Conservation (phyloP, 306 rosid genomes). For the Pachyrhizus erosus region DNA sequence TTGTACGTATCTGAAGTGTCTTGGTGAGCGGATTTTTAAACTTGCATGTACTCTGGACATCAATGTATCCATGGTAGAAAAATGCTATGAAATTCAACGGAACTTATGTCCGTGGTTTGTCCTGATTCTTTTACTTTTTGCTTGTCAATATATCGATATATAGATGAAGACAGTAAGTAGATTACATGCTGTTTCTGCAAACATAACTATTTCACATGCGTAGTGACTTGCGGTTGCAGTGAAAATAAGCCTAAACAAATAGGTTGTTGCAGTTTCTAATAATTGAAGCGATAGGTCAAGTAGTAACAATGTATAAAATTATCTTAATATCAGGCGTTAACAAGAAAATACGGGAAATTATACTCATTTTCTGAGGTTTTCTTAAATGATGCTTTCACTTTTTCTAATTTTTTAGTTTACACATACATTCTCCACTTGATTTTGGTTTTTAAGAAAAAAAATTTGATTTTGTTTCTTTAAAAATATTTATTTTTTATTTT, state of each 20-base stretch:
- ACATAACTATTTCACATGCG: background rate
- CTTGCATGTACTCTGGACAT: constrained; percentile 36
- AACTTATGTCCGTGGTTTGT: constrained; percentile 11
- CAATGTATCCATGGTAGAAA: background rate
- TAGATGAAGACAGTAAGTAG: background rate
- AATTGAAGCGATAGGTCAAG: background rate
- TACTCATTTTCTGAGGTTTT: background rate
- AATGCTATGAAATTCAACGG: constrained; percentile 19
- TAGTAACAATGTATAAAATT: background rate
- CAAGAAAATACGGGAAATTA: background rate
- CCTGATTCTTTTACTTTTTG: background rate
- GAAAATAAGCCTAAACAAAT: background rate
- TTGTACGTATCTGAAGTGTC: constrained; percentile 33
- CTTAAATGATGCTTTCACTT: background rate
- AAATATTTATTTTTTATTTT: too few relatives aligned
- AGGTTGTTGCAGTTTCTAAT: background rate
- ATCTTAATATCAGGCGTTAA: background rate
- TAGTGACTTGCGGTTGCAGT: background rate
- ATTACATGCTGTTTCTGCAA: background rate
- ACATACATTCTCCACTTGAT: too few relatives aligned
- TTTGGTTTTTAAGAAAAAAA: too few relatives aligned
- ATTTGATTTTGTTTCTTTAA: too few relatives aligned
- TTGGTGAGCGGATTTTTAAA: constrained; percentile 28
- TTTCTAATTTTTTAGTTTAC: too few relatives aligned
- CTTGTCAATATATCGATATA: background rate